Conservation (phyloP, 2,329 filamentous ascomycete genomes). For the Colletotrichum liaoningense region DNA sequence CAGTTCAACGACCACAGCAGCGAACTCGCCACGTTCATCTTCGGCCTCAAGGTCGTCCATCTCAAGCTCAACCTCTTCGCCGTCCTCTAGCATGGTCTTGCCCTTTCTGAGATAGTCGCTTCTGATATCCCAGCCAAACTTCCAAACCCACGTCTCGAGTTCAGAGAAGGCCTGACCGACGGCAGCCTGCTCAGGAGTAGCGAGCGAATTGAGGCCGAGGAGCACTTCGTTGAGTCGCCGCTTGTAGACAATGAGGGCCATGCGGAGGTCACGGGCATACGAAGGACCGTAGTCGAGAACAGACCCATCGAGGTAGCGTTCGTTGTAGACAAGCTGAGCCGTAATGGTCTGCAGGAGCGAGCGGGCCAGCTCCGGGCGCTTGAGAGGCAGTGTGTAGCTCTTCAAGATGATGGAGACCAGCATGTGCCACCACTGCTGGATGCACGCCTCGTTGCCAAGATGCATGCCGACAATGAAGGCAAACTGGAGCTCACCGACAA, state of each 20-base stretch:
- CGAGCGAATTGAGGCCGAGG: constrained; percentile 45
- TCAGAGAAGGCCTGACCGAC: constrained; percentile 61
- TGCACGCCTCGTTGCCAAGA: constrained; percentile 68
- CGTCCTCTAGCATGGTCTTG: constrained; percentile 63
- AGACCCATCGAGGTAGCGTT: constrained; percentile 59
- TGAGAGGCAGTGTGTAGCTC: constrained; percentile 56
- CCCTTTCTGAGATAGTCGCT: constrained; percentile 61
- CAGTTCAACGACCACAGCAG: constrained; percentile 63
- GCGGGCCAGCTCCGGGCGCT: constrained; percentile 56
- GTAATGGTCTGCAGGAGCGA: constrained; percentile 63
- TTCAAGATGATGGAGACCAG: constrained; percentile 63
- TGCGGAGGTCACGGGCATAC: constrained; percentile 51
- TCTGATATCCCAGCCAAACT: constrained; percentile 66
- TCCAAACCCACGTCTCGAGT: constrained; percentile 60
- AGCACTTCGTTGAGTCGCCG: constrained; percentile 62
- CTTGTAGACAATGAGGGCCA: constrained; percentile 65
- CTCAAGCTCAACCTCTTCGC: constrained; percentile 60
- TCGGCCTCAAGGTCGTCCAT: constrained; percentile 64
- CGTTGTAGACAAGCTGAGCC: constrained; percentile 66
- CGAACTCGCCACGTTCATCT: constrained; percentile 65
- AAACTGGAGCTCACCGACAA: constrained; percentile 72
- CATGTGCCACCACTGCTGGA: constrained; percentile 72
- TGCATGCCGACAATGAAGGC: constrained; percentile 68
- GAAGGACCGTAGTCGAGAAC: constrained; percentile 50
- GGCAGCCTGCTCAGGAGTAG: constrained; percentile 53